Evolutionary conservation across 192 early-diverging fungal species (phyloP), one percentile per base, ranked within the genome.

Genomic region (Backusella psychrophila): DNA sequence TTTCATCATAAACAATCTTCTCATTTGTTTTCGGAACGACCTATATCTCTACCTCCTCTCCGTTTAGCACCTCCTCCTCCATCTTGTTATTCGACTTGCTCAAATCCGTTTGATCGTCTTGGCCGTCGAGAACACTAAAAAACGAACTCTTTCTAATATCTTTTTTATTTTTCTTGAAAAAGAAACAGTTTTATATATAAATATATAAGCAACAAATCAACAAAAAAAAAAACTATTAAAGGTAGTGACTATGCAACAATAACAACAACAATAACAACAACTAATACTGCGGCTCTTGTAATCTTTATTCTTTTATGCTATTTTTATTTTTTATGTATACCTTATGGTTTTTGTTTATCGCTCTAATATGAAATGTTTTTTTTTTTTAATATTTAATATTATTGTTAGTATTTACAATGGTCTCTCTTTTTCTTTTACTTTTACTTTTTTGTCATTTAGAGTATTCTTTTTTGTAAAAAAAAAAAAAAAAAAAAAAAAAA

Each of bases 81-180:
- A 59, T 69, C 74, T 17, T 52, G 65, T 42, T 74, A 52, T 67
- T 63, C 79, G 4, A 80, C 52, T 73, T 49, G 46, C 17, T 72
- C 80, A 38, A 71, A 31, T 46, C 73, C 80, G 3, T 68, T 74
- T 21, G 52, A 74, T 42, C 26, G 49, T 15, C 46, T 74, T 42
- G 66, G 49, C 23, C 69, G 33, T 21, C 39, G 75, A 35, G 66
- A 78, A 35, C 65, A 71, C 23, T 71, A 29, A 71, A 11, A 23
- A 11, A 11, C 23, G 23, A 3, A 56, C 12, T 7, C 6, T 56
- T 9, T 26, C 11, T 21, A 26, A 8, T 23, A 8, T 56, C 21
- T 19, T 49, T 49, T 49, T 49, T 49, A 33, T 33, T 19, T 49
- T 19, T 46, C 12, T 3, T 17, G 15, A 56, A 56, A 56, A 56